These are phyloP conservation scores for Phytophthora pistaciae DNA, from an alignment of 352 stramenopile genomes.

Conservation along the genomic window DNA sequence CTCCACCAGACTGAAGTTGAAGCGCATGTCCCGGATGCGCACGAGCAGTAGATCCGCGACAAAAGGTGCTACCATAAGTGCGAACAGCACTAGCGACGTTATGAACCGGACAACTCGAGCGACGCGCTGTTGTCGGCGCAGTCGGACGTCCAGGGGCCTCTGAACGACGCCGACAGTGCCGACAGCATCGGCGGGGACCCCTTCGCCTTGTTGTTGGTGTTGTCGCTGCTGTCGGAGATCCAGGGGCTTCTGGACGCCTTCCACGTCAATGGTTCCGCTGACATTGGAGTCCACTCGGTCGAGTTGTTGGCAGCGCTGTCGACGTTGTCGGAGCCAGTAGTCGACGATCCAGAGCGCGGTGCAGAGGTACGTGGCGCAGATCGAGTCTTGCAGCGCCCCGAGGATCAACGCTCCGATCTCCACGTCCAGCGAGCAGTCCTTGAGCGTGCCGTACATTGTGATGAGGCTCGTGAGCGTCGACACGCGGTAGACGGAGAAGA, in stretches of 20 bases:
- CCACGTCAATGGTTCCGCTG: background rate
- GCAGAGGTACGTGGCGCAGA: conserved; percentile 27
- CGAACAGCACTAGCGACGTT: conserved; percentile 27
- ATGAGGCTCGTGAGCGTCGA: conserved; percentile 19
- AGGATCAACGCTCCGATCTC: conserved; percentile 15
- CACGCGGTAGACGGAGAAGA: conserved; percentile 34
- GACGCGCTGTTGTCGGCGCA: background rate
- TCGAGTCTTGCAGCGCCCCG: conserved; percentile 21
- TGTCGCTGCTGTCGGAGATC: background rate
- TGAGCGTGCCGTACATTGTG: conserved; percentile 30
- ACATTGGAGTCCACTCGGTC: background rate
- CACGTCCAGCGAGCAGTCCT: conserved; percentile 16
- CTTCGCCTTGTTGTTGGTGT: too few relatives aligned
- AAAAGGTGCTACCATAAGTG: conserved; percentile 26
- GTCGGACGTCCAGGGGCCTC: background rate
- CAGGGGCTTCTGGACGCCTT: background rate
- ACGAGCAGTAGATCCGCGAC: conserved; percentile 40
- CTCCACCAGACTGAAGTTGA: background rate
- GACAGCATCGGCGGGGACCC: too few relatives aligned
- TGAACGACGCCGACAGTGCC: background rate
- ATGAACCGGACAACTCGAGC: conserved; percentile 5
- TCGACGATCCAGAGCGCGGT: conserved; percentile 22
- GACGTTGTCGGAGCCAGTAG: background rate
- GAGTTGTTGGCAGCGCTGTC: background rate
- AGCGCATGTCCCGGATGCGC: conserved; percentile 20